Base-by-base conservation (phyloP, 805 yeast genomes). In the Isabelozyma gotoi region DNA sequence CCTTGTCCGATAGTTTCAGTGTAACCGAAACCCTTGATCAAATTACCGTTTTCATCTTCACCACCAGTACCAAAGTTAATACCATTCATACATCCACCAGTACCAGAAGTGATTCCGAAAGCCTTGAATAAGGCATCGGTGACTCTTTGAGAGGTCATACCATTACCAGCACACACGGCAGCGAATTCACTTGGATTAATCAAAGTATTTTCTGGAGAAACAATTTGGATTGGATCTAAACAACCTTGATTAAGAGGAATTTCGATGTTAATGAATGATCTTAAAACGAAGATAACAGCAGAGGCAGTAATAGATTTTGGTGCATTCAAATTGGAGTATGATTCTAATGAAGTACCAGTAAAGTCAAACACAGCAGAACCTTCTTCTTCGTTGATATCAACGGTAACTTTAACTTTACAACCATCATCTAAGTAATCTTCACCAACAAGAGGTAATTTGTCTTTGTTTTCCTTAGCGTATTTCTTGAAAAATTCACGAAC, bases 401-500 rank as follows among this genome's bases (percentile, higher is more conserved):
- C 50, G 4, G 50, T 40, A 32, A 62, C 52, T 3, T 38, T 19
- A 14, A 53, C 45, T 24, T 39, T 41, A 27, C 46, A 43, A 4
- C 57, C 57, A 40, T 53, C 57, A 48, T 53, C 57, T 44, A 51
- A 41, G 35, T 42, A 53, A 38, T 53, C 57, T 17, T 33, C 46
- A 4, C 55, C 53, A 16, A 14, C 46, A 16, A 54, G 42, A 12
- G 59, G 59, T 16, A 52, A 33, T 73, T 68, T 35, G 80, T 60
- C 33, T 60, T 62, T 41, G 70, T 67, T 39, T 83, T 63, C 68
- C 80, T 71, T 15, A 34, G 40, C 33, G 33, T 46, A 52, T 5
- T 43, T 19, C 35, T 49, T 51, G 8, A 56, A 37, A 38, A 46
- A 56, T 38, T 63, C 67, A 16, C 82, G 71, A n/a, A 88, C 94